These are phyloP conservation scores for Fagus crenata DNA, from an alignment of 306 rosid species.

Conservation along the genomic window DNA sequence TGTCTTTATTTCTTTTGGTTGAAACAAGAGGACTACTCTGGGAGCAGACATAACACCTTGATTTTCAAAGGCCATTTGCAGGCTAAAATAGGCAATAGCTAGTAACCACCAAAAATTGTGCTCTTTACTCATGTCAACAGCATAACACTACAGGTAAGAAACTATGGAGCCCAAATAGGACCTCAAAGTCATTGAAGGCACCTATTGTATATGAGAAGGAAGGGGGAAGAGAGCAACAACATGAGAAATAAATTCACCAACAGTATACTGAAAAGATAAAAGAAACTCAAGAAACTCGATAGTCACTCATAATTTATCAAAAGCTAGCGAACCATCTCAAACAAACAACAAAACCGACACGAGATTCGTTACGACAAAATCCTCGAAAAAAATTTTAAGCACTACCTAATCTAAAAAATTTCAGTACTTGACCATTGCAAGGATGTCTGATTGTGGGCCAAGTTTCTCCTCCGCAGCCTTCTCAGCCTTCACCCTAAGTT, in stretches of 20 bases:
- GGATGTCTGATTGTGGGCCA: slow-evolving; percentile 55
- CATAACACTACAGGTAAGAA: not conserved
- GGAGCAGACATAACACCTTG: too few relatives aligned
- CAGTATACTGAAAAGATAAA: not conserved
- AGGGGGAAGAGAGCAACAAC: not conserved
- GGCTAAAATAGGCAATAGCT: too few relatives aligned
- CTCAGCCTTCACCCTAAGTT: slow-evolving; percentile 52
- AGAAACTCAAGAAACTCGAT: not conserved
- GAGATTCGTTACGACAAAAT: slow-evolving; percentile 24
- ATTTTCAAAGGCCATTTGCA: too few relatives aligned
- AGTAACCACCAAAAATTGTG: not conserved
- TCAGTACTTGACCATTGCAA: slow-evolving; percentile 56
- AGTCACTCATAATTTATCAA: slow-evolving; percentile 17
- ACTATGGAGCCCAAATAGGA: not conserved
- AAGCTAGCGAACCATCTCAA: slow-evolving; percentile 9
- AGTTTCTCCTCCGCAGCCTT: slow-evolving; percentile 54
- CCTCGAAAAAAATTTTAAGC: slow-evolving; percentile 27
- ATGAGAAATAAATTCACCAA: not conserved
- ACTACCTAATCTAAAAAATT: slow-evolving; percentile 14
- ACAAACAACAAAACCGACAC: slow-evolving; percentile 26
- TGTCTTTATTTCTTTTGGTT: too few relatives aligned
- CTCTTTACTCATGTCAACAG: not conserved
- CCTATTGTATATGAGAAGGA: not conserved
- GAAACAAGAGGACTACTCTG: too few relatives aligned
- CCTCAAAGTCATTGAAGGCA: not conserved